Evolutionary conservation across 2,329 filamentous ascomycete genomes (phyloP).

Genomic region (Leptographium lundbergii): DNA sequence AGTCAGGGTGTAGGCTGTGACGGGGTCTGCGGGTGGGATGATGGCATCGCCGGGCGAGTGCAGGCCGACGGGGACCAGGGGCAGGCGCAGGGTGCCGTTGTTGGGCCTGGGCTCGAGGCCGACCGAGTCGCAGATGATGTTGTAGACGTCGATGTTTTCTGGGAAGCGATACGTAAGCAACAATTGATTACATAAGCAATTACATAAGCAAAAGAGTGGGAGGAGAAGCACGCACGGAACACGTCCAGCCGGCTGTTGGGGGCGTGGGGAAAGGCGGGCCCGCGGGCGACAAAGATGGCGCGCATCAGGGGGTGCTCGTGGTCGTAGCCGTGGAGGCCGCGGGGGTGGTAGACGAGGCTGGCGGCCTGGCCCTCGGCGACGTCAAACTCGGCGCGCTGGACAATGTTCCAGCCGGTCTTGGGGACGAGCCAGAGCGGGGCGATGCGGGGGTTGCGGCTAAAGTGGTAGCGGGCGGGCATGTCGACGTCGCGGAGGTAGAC

Average conservation of each 20-base stretch:
- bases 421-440: constrained; percentile 92
- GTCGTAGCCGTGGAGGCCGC: constrained; percentile 87
- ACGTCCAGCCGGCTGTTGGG: constrained; percentile 66
- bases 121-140: constrained; percentile 82
- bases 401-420: constrained; percentile 84
- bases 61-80: constrained; percentile 48
- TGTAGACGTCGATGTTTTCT: constrained; percentile 95
- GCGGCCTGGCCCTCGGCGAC: constrained; percentile 53
- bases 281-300: constrained; percentile 84
- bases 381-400: constrained; percentile 67
- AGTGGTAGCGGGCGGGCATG: constrained; percentile 91
- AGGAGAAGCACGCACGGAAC: constrained; percentile 57
- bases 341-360: constrained; percentile 60
- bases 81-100: constrained; percentile 74
- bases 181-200: background rate
- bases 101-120: constrained; percentile 62
- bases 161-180: too few relatives aligned
- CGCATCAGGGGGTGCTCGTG: constrained; percentile 91
- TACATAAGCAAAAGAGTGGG: background rate
- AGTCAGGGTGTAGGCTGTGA: constrained; percentile 15
- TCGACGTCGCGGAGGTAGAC: constrained; percentile 76
- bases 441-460: constrained; percentile 75
- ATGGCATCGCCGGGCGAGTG: constrained; percentile 24
- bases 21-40: constrained; percentile 37
- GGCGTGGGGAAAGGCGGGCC: constrained; percentile 80